Evolutionary conservation across 1,284 basidiomycete genomes (phyloP), one percentile per base, ranked within the genome.

Genomic region (Stereum hirsutum): DNA sequence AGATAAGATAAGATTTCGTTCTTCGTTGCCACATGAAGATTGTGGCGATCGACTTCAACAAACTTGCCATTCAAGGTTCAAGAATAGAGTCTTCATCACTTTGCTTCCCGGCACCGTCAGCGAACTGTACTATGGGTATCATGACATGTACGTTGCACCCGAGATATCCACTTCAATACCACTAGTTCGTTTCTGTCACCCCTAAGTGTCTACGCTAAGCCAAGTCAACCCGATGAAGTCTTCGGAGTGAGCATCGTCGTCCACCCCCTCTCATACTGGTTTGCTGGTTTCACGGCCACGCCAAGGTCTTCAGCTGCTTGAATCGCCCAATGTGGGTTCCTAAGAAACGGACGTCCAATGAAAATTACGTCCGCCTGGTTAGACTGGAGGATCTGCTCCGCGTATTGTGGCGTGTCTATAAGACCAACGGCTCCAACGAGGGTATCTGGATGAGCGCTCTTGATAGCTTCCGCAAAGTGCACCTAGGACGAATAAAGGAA

Each of bases 291-390:
- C n/a, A 81, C 66, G 0, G 65, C 67, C 7, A 71, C 66, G 19
- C 74, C 74, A 4, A 86, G 64, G 53, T 71, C 65, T 41, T 70
- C 56, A 1, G 82, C 82, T 19, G 80, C 74, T 3, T 51, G 50
- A 25, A 80, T 49, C 7, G 68, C 58, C 69, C 75, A 80, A 50
- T 81, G 72, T 4, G 80, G 78, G 45, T 72, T 66, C 23, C 76
- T 63, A 41, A 84, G 49, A 23, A 85, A 62, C 51, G 83, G 79
- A 38, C 88, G 67, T 2, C 78, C 87, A 12, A 88, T 62, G 46
- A 80, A 72, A 14, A 87, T 64, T 4, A 82, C 74, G 54, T 90
- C 85, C 2, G 81, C 75, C 53, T 83, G 73, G 17, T 78, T 78
- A 1, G 72, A 63, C 49, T 75, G 65, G 25, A 91, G 58, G 53